A percentile compares a stretch with the other conserved stretches of the same genome.
Conservation (phyloP, 305 asterid species). For the Fraxinus albicans region DNA sequence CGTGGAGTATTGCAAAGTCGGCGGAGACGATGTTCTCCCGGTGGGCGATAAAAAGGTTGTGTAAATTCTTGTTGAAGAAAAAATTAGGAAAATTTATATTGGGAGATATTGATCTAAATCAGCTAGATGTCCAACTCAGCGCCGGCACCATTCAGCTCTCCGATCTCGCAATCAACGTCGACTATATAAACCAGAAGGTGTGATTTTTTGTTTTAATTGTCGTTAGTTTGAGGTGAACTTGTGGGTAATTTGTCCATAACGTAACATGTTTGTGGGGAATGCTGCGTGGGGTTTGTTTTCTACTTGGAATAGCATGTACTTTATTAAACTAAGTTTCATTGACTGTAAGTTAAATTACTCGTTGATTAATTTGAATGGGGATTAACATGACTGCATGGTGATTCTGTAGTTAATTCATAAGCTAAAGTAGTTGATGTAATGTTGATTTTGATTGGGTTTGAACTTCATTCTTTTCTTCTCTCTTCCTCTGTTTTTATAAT, state of each 20-base stretch:
- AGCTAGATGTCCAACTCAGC: slow-evolving; percentile 95
- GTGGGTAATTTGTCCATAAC: neutral
- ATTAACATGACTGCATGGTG: neutral
- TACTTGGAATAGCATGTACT: neutral
- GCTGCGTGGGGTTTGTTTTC: slow-evolving; percentile 1
- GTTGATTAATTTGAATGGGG: neutral
- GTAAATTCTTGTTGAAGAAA: slow-evolving; percentile 89
- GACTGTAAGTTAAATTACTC: slow-evolving; percentile 5
- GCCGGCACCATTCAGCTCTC: slow-evolving; percentile 94
- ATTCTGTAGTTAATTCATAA: neutral
- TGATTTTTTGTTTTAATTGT: neutral
- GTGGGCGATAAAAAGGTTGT: slow-evolving; percentile 86
- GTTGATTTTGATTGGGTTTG: neutral
- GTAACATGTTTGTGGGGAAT: neutral
- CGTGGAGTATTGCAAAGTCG: slow-evolving; percentile 83
- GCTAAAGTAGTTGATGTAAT: neutral
- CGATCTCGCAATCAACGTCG: slow-evolving; percentile 96
- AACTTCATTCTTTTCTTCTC: neutral
- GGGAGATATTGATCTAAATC: slow-evolving; percentile 94
- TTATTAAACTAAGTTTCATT: slow-evolving; percentile 8
- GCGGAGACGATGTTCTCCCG: slow-evolving; percentile 98
- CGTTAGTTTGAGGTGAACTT: neutral
- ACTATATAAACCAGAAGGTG: slow-evolving; percentile 88
- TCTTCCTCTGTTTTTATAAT: neutral
- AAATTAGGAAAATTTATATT: slow-evolving; percentile 85